phyloP scores from a whole-genome alignment of 306 rosid genomes.

The Cotoneaster glaucophyllus region DNA sequence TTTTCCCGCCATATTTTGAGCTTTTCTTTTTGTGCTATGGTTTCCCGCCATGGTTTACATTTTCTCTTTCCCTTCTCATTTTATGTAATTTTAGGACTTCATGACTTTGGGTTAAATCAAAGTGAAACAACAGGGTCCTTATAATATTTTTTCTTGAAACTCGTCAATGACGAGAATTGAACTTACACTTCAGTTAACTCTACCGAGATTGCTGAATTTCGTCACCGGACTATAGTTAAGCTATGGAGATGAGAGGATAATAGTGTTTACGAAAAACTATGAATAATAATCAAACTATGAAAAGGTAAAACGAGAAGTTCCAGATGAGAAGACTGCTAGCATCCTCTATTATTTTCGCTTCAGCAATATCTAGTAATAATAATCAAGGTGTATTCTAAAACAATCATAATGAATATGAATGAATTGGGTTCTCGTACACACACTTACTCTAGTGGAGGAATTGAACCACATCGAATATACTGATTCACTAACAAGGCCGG shows the following conservation, averaged over 20 bases:
- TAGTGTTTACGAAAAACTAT: constrained; percentile 38
- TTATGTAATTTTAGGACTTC: neutral
- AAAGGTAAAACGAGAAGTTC: neutral
- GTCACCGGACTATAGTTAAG: constrained; percentile 44
- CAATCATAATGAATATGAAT: constrained; percentile 36
- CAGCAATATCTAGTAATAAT: neutral
- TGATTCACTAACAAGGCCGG: constrained; percentile 36
- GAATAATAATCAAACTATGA: constrained; percentile 15
- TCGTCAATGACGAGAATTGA: no score
- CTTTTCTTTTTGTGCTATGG: neutral
- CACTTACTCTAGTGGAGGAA: constrained; percentile 30
- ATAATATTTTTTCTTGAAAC: no score
- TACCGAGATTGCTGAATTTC: constrained; percentile 40
- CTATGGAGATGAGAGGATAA: constrained; percentile 34
- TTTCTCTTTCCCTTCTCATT: neutral
- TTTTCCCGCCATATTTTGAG: constrained; percentile 9
- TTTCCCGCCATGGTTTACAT: neutral
- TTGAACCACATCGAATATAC: constrained; percentile 32
- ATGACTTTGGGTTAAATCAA: no score
- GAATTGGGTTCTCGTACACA: constrained; percentile 35
- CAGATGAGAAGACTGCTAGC: no score
- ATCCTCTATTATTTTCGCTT: neutral
- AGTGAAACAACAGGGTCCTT: no score
- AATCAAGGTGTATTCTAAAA: constrained; percentile 8
- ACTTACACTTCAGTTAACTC: constrained; percentile 20